A percentile compares a stretch with the other conserved stretches of the same genome.
Evolutionary conservation across 192 early-diverging fungal genomes (phyloP).

Genomic region (Mortierella alpina): DNA sequence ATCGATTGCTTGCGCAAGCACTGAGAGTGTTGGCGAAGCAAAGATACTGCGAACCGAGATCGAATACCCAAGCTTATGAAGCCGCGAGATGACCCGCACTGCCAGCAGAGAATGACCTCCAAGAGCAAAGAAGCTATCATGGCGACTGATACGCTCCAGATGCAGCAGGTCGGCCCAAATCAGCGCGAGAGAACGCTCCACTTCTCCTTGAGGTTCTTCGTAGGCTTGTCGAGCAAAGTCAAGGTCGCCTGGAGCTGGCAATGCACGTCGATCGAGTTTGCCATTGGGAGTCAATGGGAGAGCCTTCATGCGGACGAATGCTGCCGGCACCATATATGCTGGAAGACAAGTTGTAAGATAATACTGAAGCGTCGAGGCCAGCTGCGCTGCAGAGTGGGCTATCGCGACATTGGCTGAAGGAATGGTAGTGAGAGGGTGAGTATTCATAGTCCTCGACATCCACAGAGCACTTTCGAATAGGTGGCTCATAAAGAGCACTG

Average conservation of each 20-base stretch:
- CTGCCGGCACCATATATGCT: slow-evolving; percentile 68
- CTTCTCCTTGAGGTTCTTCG: background rate
- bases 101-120: slow-evolving; percentile 29
- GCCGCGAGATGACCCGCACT: background rate
- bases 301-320: slow-evolving; percentile 13
- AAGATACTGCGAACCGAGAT: too few relatives aligned
- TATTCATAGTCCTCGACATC: too few relatives aligned
- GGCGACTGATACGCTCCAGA: slow-evolving; percentile 3
- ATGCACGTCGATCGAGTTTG: slow-evolving; percentile 42
- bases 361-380: too few relatives aligned
- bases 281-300: slow-evolving; percentile 27
- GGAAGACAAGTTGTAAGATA: slow-evolving; percentile 33
- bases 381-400: too few relatives aligned
- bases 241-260: slow-evolving; percentile 7
- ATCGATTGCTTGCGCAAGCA: too few relatives aligned
- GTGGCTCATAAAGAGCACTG: too few relatives aligned
- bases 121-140: slow-evolving; percentile 27
- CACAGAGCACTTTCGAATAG: too few relatives aligned
- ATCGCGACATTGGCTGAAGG: too few relatives aligned
- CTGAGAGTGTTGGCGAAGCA: too few relatives aligned
- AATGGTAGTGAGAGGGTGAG: too few relatives aligned
- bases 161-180: background rate
- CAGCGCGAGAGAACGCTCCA: too few relatives aligned
- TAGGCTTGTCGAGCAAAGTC: background rate
- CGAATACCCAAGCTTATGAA: background rate